phyloP scores from a whole-genome alignment of 371 early-diverging fungal species.

The Conidiobolus incongruus region DNA sequence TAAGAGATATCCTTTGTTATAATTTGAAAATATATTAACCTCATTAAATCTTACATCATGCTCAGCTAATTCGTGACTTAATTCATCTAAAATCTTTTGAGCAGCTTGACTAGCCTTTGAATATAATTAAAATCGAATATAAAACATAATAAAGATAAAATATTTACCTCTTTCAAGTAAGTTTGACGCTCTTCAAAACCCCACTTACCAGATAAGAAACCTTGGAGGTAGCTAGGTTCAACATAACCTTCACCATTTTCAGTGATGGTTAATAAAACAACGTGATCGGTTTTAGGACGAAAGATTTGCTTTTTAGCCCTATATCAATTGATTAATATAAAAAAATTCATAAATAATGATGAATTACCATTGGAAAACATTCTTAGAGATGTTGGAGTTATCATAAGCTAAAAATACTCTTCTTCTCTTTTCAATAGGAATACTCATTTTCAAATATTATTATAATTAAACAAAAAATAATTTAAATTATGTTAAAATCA shows the following conservation, averaged over 20 bases:
- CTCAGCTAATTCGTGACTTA: background rate
- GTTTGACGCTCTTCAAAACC: conserved; percentile 4
- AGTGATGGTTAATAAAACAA: conserved; percentile 5
- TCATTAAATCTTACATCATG: too few relatives aligned
- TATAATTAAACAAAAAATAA: too few relatives aligned
- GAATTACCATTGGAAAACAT: conserved; percentile 7
- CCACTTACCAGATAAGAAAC: conserved; percentile 2
- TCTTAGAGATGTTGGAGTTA: conserved; percentile 5
- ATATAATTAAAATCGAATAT: too few relatives aligned
- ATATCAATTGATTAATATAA: background rate
- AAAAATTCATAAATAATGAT: background rate
- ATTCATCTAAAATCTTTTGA: background rate
- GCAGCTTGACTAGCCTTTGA: conserved; percentile 1
- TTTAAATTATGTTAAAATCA: too few relatives aligned
- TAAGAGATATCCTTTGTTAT: too few relatives aligned
- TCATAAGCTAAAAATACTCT: conserved; percentile 7
- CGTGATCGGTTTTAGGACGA: conserved; percentile 7
- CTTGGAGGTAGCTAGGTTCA: conserved; percentile 3
- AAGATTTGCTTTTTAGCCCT: conserved; percentile 6
- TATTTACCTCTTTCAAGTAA: conserved; percentile 1
- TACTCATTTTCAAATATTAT: too few relatives aligned
- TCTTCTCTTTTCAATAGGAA: conserved; percentile 4
- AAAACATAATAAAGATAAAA: too few relatives aligned
- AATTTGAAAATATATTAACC: too few relatives aligned
- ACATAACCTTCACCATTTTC: conserved; percentile 6